A percentile compares a stretch with the other conserved stretches of the same genome.
These are phyloP conservation scores for Zymoseptoria crescenta DNA, from an alignment of 2,329 filamentous ascomycete species.

Conservation along the genomic window DNA sequence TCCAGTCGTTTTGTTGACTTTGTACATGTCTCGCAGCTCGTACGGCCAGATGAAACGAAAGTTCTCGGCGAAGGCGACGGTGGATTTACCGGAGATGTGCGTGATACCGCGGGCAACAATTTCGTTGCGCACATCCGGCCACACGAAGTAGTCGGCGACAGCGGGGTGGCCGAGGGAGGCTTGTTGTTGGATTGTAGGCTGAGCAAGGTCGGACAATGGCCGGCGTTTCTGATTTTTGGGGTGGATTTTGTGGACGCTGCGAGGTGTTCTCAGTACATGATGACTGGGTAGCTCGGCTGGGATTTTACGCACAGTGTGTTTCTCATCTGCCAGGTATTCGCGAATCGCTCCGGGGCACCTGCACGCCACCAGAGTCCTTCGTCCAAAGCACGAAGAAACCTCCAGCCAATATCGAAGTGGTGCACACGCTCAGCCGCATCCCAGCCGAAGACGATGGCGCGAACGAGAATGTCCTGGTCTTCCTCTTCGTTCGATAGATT, in stretches of 20 bases:
- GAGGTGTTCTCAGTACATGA: background rate
- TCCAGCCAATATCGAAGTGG: constrained; percentile 20
- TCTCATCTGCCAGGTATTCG: constrained; percentile 15
- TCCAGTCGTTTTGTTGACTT: constrained; percentile 12
- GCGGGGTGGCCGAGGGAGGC: constrained; percentile 4
- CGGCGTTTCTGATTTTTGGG: constrained; percentile 16
- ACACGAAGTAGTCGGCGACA: constrained; percentile 17
- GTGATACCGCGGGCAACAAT: constrained; percentile 10
- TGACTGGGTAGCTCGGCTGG: background rate
- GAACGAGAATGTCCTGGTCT: constrained; percentile 17
- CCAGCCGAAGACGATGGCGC: constrained; percentile 15
- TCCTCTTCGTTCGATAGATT: constrained; percentile 10
- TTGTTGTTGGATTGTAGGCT: constrained; percentile 10
- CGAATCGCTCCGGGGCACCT: constrained; percentile 11
- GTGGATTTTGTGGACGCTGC: constrained; percentile 12
- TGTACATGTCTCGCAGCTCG: constrained; percentile 15
- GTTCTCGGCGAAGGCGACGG: constrained; percentile 14
- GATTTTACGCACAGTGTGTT: constrained; percentile 4
- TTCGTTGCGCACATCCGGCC: constrained; percentile 16
- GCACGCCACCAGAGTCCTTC: constrained; percentile 18
- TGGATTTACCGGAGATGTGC: constrained; percentile 8
- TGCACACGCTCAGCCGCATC: constrained; percentile 17
- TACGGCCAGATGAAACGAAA: constrained; percentile 17
- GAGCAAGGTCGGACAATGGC: constrained; percentile 7
- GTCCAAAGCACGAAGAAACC: constrained; percentile 16